Base-by-base conservation (phyloP, 345 rosid genomes). In the Aethionema arabicum region DNA sequence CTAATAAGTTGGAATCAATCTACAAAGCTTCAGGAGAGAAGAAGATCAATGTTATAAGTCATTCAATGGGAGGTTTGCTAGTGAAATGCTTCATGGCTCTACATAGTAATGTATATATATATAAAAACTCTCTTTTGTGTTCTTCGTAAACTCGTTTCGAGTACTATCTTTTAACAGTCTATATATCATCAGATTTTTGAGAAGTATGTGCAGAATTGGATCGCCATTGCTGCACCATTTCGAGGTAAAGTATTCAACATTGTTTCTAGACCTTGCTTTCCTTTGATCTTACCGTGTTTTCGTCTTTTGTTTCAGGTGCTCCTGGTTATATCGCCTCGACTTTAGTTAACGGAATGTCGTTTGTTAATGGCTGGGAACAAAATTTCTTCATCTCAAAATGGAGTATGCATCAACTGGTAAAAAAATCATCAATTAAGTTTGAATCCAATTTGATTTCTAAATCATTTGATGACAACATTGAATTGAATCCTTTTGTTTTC, bases 391-490 rank as follows among this genome's bases (percentile, higher is more conserved):
- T 92, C 73, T 92, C 98, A 32, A 92, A 89, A 58, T 92, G 98
- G 97, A 92, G 93, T 82, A 89, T 92, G 98, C 98, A 92, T 80
- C 98, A 87, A 67, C 73, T 92, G 93, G 98, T 89, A 77, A 44
- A 6, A 77, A 44, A 6, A 3, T 39, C 16, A 51, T 31, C 44
- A 45, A 4, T 47, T 12, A 33, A 36, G 33, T 6, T 15, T 44
- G 8, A 4, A 14, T 30, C 12, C 11, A 29, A 4, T 48, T 48
- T 49, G 32, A 29, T 39, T 12, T 21, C 12, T 29, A 7, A 4
- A 37, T 27, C 11, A 21, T 21, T 21, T 21, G 27, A 21, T 21
- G 27, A 21, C 27, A 21, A 5, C 1, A 2, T 36, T 35, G 30
- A n/a, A n/a, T n/a, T n/a, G n/a, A n/a, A 39, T 29, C 55, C 11